Evolutionary conservation across 2,329 filamentous ascomycete species (phyloP).

Genomic region (Penicillium polonicum): DNA sequence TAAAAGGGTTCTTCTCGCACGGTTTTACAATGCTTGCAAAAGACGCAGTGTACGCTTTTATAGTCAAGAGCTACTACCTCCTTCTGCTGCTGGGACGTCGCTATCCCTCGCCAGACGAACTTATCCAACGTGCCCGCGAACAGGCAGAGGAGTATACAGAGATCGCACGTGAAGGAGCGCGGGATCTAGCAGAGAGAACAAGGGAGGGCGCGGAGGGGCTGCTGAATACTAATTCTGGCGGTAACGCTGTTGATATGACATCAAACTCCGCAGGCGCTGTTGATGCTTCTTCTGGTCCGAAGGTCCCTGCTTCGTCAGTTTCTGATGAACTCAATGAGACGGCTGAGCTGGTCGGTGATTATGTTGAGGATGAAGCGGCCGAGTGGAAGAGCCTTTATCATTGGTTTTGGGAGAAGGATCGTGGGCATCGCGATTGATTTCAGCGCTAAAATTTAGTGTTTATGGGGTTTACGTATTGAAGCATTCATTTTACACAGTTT

Average conservation of each 20-base stretch:
- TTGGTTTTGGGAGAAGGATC: constrained; percentile 43
- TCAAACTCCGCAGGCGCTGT: constrained; percentile 24
- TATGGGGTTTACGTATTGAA: not conserved
- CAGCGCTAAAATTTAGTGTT: not conserved
- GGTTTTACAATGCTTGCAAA: constrained; percentile 87
- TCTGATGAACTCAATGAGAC: constrained; percentile 40
- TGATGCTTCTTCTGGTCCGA: constrained; percentile 21
- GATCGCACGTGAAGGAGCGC: constrained; percentile 40
- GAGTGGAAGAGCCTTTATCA: constrained; percentile 44
- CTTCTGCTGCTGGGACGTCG: constrained; percentile 52
- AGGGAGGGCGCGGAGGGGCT: constrained; percentile 28
- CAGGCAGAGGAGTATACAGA: constrained; percentile 44
- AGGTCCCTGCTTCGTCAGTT: constrained; percentile 10
- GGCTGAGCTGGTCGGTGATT: constrained; percentile 47
- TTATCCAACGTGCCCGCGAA: constrained; percentile 41
- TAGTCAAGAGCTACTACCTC: constrained; percentile 71
- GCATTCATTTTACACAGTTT: not conserved
- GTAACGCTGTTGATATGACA: constrained; percentile 33
- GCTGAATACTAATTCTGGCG: constrained; percentile 23
- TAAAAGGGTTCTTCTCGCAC: constrained; percentile 82
- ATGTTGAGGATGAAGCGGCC: constrained; percentile 44
- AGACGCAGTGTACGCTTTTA: constrained; percentile 68
- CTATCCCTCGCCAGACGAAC: constrained; percentile 45
- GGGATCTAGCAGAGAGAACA: constrained; percentile 34
- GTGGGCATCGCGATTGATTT: constrained; percentile 3